Evolutionary conservation across 2,329 filamentous ascomycete species (phyloP).

Genomic region (Claviceps monticola): DNA sequence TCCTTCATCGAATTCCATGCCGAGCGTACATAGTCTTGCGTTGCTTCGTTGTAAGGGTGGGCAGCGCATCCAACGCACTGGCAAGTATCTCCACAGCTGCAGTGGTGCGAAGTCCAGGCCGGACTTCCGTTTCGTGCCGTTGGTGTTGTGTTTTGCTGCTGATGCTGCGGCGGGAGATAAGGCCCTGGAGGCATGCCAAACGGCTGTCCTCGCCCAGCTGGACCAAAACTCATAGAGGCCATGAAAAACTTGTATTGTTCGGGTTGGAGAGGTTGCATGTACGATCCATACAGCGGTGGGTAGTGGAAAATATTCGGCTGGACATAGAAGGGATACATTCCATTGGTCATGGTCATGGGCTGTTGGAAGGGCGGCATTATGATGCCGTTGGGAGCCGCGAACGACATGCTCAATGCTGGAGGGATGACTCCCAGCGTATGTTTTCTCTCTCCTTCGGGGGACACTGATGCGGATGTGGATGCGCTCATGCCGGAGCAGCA

Average conservation of each 20-base stretch:
- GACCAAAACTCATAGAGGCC: conserved; percentile 17
- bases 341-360: conserved; percentile 22
- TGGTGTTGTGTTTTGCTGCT: neutral
- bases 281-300: conserved; percentile 40
- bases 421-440: conserved; percentile 10
- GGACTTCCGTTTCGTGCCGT: conserved; percentile 9
- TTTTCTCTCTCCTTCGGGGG: conserved; percentile 10
- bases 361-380: conserved; percentile 24
- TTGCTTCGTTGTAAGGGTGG: conserved; percentile 54
- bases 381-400: conserved; percentile 12
- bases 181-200: conserved; percentile 12
- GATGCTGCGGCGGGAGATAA: conserved; percentile 7
- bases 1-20: conserved; percentile 29
- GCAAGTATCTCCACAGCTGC: conserved; percentile 51
- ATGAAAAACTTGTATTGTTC: conserved; percentile 37
- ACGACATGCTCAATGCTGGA: conserved; percentile 8
- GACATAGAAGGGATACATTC: conserved; percentile 26
- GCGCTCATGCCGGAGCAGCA: conserved; percentile 16
- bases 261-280: conserved; percentile 40
- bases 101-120: conserved; percentile 28
- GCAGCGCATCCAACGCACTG: conserved; percentile 54
- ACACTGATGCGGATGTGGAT: conserved; percentile 2
- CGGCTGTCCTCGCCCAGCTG: conserved; percentile 1
- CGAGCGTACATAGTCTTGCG: conserved; percentile 36
- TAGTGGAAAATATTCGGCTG: conserved; percentile 37